Evolutionary conservation across 495 filamentous ascomycete genomes (phyloP), one percentile per base, ranked within the genome.

Genomic region (Cudoniella acicularis): DNA sequence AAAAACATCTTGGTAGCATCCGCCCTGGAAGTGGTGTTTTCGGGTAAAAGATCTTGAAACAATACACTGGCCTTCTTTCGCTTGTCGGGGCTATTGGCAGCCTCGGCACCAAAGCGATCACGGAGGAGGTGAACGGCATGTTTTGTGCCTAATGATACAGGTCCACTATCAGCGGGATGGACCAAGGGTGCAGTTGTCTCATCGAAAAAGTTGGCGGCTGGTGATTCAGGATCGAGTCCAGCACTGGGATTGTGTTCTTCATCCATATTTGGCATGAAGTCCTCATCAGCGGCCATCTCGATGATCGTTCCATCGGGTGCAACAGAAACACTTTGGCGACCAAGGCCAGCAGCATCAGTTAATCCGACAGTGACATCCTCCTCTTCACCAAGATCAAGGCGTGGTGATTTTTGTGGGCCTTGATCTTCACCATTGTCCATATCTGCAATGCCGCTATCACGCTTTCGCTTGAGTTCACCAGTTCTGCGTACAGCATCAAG

Each of bases 1-100:
- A 98, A 98, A 75, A 98, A 98, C 93, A 98, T 96, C 78, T 96
- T 96, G 41, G 94, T 97, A 2, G 95, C 95, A 64, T 98, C 94
- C 11, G 85, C 85, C 66, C 88, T 87, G 51, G 80, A 87, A 1
- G 94, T 91, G 52, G 78, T 83, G 50, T 76, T 70, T 73, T 93
- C 89, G 0, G 94, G 94, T 1, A 96, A 80, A 47, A 98, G 80
- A 40, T 96, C 90, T 69, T 96, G 91, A 82, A 98, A 98, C 17
- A 91, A 75, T 4, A 96, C 89, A 41, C 79, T 79, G 4, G 81
- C 79, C 69, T 92, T 91, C 75, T 87, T 88, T 67, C 89, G 86
- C 69, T 85, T 82, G 26, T 82, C 79, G 20, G 82, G 75, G 54
- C 73, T 77, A 13, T 79, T 76, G 20, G 82, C 82, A 10, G 85